Percentiles rank a stretch among this genome's conserved stretches.
Evolutionary conservation across 2,329 filamentous ascomycete species (phyloP).

Genomic region (Pseudogymnoascus sp.): DNA sequence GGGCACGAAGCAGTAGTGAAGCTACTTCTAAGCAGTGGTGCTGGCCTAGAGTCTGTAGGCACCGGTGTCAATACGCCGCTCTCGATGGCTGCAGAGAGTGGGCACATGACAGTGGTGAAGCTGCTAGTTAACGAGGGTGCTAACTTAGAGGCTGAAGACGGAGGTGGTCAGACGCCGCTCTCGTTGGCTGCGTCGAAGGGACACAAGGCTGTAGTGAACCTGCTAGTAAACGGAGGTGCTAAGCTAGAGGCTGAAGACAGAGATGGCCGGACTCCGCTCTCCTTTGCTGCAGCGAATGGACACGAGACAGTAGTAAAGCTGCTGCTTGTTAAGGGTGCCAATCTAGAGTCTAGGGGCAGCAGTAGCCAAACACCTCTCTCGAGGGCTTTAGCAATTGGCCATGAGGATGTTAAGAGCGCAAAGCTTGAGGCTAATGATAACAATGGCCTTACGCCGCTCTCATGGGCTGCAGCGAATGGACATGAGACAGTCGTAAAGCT

Average conservation of each 20-base stretch:
- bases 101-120: not conserved
- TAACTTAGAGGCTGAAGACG: not conserved
- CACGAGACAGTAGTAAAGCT: not conserved
- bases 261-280: slow-evolving; percentile 11
- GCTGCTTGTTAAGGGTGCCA: not conserved
- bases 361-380: no score
- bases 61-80: not conserved
- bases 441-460: no score
- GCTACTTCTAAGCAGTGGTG: slow-evolving; percentile 17
- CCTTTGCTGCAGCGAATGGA: slow-evolving; percentile 5
- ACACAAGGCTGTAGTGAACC: not conserved
- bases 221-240: slow-evolving; percentile 5
- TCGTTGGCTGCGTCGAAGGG: not conserved
- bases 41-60: not conserved
- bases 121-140: slow-evolving; percentile 8
- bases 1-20: slow-evolving; percentile 16
- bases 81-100: not conserved
- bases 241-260: slow-evolving; percentile 2
- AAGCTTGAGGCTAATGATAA: no score
- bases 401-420: no score
- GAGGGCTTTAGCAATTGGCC: no score
- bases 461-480: no score
- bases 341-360: slow-evolving; percentile 1
- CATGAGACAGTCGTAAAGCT: no score
- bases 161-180: not conserved